Evolutionary conservation across 306 rosid species (phyloP).

Genomic region (Fragaria vesca): DNA sequence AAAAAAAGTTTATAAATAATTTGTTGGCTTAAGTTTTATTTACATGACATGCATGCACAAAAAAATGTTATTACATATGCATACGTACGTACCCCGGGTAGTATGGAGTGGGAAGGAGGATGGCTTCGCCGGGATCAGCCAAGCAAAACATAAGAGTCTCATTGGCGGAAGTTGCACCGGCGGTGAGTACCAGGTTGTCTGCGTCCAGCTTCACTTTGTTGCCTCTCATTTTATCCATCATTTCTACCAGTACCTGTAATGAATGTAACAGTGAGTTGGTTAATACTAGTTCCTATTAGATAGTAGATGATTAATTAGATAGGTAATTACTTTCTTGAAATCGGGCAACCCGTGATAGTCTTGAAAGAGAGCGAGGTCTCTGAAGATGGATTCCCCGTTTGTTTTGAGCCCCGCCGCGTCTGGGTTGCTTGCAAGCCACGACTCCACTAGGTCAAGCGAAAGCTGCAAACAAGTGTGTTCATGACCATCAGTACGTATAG

Average conservation of each 20-base stretch:
- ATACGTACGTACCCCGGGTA: slow-evolving; percentile 70
- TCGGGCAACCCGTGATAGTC: slow-evolving; percentile 81
- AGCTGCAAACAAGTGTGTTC: slow-evolving; percentile 43
- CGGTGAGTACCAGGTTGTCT: slow-evolving; percentile 67
- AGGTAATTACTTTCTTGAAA: slow-evolving; percentile 54
- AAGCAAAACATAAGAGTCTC: slow-evolving; percentile 87
- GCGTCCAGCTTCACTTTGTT: slow-evolving; percentile 40
- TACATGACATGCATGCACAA: not conserved
- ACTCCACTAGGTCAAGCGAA: slow-evolving; percentile 61
- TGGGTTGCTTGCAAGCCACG: slow-evolving; percentile 60
- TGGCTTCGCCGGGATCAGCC: slow-evolving; percentile 77
- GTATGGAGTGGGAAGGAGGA: slow-evolving; percentile 85
- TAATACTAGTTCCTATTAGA: not conserved
- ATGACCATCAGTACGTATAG: not conserved
- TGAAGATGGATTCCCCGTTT: slow-evolving; percentile 58
- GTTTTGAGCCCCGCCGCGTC: slow-evolving; percentile 50
- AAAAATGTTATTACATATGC: not conserved
- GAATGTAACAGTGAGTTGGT: not conserved
- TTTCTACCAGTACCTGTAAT: slow-evolving; percentile 53
- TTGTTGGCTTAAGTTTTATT: not conserved
- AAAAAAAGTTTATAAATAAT: not conserved
- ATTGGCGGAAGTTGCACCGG: slow-evolving; percentile 87
- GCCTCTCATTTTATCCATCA: slow-evolving; percentile 68
- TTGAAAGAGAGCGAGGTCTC: slow-evolving; percentile 81
- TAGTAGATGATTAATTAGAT: not conserved